These are phyloP conservation scores for Lactarius pseudohatsudake DNA, from an alignment of 768 basidiomycete species.

Conservation along the genomic window DNA sequence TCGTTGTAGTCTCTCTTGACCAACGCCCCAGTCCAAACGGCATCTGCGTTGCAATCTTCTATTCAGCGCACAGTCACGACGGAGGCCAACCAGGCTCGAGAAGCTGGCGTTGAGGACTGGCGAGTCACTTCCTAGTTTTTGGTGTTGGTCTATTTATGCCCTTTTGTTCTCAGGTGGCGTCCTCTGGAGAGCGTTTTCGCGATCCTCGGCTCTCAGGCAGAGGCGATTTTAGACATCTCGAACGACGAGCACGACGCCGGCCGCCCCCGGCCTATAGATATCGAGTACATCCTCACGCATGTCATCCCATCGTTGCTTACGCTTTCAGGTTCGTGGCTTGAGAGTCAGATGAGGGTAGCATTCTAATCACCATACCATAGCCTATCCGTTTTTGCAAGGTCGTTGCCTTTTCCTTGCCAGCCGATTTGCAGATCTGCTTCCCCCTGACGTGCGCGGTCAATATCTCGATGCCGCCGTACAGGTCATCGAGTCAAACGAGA, in stretches of 20 bases:
- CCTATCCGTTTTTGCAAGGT: slow-evolving; percentile 91
- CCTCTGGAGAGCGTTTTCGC: slow-evolving; percentile 84
- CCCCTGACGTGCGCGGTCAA: slow-evolving; percentile 70
- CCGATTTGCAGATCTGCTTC: slow-evolving; percentile 75
- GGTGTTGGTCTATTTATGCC: slow-evolving; percentile 11
- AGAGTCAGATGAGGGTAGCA: neutral
- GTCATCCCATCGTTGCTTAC: slow-evolving; percentile 76
- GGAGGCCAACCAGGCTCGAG: slow-evolving; percentile 55
- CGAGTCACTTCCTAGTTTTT: slow-evolving; percentile 34
- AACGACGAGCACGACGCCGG: slow-evolving; percentile 73
- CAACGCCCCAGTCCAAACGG: slow-evolving; percentile 50
- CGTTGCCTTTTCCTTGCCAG: slow-evolving; percentile 94
- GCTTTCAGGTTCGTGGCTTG: slow-evolving; percentile 58
- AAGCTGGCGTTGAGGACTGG: slow-evolving; percentile 64
- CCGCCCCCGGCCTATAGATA: slow-evolving; percentile 66
- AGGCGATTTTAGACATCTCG: slow-evolving; percentile 70
- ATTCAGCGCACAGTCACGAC: slow-evolving; percentile 53
- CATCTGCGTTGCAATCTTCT: slow-evolving; percentile 51
- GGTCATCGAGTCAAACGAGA: slow-evolving; percentile 71
- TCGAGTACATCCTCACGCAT: slow-evolving; percentile 70
- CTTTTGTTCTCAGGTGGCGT: slow-evolving; percentile 70
- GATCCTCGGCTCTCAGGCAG: slow-evolving; percentile 76
- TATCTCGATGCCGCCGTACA: slow-evolving; percentile 87
- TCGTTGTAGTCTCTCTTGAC: slow-evolving; percentile 55
- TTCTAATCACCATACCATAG: slow-evolving; percentile 41